These are phyloP conservation scores for Penicillium macrosclerotiorum DNA, from an alignment of 495 filamentous ascomycete species.

Conservation along the genomic window DNA sequence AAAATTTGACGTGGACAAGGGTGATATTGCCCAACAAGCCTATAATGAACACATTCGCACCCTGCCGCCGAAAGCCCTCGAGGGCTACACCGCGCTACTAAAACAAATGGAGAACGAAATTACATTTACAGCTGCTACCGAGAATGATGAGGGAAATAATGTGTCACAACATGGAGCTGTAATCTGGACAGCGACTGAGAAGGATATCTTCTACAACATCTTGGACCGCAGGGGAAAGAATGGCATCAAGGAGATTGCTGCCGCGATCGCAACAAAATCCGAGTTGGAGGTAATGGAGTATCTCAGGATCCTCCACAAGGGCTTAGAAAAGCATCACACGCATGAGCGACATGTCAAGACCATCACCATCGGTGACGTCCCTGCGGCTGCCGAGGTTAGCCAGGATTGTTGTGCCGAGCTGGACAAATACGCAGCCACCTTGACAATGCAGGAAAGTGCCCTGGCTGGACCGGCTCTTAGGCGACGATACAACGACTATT, in stretches of 20 bases:
- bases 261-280: slow-evolving; percentile 66
- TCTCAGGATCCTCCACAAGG: slow-evolving; percentile 56
- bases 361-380: slow-evolving; percentile 45
- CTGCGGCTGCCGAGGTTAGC: slow-evolving; percentile 73
- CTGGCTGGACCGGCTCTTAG: slow-evolving; percentile 56
- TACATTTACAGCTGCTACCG: slow-evolving; percentile 3
- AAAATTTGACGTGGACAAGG: no score
- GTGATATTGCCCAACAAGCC: no score
- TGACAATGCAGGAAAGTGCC: slow-evolving; percentile 56
- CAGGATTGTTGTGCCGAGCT: slow-evolving; percentile 62
- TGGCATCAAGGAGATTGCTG: slow-evolving; percentile 58
- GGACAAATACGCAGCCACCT: slow-evolving; percentile 61
- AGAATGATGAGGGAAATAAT: slow-evolving; percentile 15
- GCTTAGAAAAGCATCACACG: slow-evolving; percentile 34
- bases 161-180: slow-evolving; percentile 64
- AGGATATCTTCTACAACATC: slow-evolving; percentile 62
- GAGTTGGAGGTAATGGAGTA: slow-evolving; percentile 71
- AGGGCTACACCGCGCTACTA: slow-evolving; percentile 56
- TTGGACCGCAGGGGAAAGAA: slow-evolving; percentile 62
- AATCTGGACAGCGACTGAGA: slow-evolving; percentile 68
- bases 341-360: slow-evolving; percentile 18
- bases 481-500: slow-evolving; percentile 52
- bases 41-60: slow-evolving; percentile 3
- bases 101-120: slow-evolving; percentile 52
- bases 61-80: slow-evolving; percentile 9